Percentiles rank a stretch among this genome's conserved stretches.
Conservation (phyloP, 1,139 yeast species). For the Kodamaea fungicola region DNA sequence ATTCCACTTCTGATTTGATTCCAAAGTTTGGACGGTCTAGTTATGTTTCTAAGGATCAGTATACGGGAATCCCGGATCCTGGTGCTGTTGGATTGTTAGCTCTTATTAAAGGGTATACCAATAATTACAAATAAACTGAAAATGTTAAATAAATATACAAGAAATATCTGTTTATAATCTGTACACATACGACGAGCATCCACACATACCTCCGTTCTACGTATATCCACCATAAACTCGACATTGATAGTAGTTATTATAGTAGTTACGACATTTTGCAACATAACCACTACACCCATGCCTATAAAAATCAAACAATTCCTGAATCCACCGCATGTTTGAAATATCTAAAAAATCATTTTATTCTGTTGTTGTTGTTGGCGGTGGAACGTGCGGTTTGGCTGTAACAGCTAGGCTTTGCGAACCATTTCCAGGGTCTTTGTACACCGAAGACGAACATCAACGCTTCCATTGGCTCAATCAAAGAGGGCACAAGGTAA, state of each 20-base stretch:
- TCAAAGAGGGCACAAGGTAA: slow-evolving; percentile 28
- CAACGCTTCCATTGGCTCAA: slow-evolving; percentile 41
- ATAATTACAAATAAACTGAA: slow-evolving; percentile 2
- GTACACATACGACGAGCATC: too few relatives aligned
- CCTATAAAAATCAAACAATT: not conserved
- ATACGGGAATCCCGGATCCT: slow-evolving; percentile 83
- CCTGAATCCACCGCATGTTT: slow-evolving; percentile 3
- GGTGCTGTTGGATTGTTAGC: slow-evolving; percentile 85
- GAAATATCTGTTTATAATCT: too few relatives aligned
- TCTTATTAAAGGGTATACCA: slow-evolving; percentile 52
- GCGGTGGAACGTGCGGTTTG: slow-evolving; percentile 42
- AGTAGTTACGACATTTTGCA: slow-evolving; percentile 8
- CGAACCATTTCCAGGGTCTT: slow-evolving; percentile 36
- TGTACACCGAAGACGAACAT: slow-evolving; percentile 41
- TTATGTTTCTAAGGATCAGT: slow-evolving; percentile 63
- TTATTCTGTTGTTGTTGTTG: slow-evolving; percentile 32
- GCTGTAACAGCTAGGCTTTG: slow-evolving; percentile 36
- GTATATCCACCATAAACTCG: too few relatives aligned
- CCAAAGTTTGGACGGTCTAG: slow-evolving; percentile 95
- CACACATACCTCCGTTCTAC: too few relatives aligned
- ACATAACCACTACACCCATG: slow-evolving; percentile 1
- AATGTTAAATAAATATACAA: too few relatives aligned
- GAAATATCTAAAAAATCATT: slow-evolving; percentile 19
- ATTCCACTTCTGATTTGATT: slow-evolving; percentile 63
- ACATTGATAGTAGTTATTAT: not conserved